Base-by-base conservation (phyloP, 768 basidiomycete species). In the Xerocomus potaroensis region DNA sequence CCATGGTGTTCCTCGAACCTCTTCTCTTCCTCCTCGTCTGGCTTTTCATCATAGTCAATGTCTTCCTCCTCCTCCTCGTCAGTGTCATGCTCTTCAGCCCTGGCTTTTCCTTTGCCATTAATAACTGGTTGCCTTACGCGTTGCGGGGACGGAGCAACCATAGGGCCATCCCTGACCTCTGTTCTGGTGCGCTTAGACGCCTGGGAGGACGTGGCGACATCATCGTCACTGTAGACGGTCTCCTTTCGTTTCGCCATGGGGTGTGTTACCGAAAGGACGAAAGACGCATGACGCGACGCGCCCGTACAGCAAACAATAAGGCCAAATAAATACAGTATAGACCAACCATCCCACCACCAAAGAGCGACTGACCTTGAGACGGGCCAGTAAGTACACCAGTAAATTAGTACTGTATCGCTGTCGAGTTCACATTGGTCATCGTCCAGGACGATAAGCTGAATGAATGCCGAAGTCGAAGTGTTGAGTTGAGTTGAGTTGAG, bases 1-100 rank as follows among this genome's bases (percentile, higher is more conserved):
- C 76, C 77, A 44, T 84, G 70, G 39, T 79, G 72, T 47, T 77
- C 73, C 51, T 88, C 87, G 47, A 86, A 83, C 58, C 72, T 69
- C 50, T 79, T 77, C 45, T 87, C 84, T n/a, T 79, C 78, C 26
- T 76, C 76, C 46, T 80, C 77, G 41, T 74, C 66, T 30, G 61
- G 54, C 19, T 53, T 59, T 1, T 71, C 72, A 8, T 66, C 68
- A 7, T 69, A 62, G 4, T 66, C 67, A 19, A 69, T 54, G 32
- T 68, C 63, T 26, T 64, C 64, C 5, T 66, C 61, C 30, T 63
- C 60, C 5, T 65, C 59, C 12, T 58, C 59, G 5, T 68, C 67
- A 26, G 56, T 64, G 1, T 61, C 65, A 4, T 59, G 54, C 12
- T 59, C 66, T 23, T 58, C 52, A 12, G 48, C 60, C 34, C 50